Evolutionary conservation across 306 rosid genomes (phyloP).

Genomic region (Cicer yamashitae): DNA sequence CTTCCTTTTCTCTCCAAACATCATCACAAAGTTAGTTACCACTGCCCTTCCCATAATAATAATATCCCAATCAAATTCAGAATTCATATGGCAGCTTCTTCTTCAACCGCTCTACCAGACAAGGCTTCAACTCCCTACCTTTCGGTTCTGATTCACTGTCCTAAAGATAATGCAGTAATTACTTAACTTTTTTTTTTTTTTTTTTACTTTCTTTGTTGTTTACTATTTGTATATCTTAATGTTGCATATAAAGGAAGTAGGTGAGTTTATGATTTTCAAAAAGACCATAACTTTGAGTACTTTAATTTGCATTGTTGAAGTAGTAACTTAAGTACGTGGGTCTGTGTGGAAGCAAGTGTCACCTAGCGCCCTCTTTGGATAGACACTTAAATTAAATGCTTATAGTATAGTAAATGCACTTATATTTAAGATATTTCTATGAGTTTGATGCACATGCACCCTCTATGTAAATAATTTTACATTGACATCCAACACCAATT

Average conservation of each 20-base stretch:
- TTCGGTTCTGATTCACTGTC: slow-evolving; percentile 72
- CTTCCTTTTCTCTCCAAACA: slow-evolving; percentile 40
- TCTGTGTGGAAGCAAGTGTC: too few relatives aligned
- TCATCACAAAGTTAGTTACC: slow-evolving; percentile 39
- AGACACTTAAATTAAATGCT: too few relatives aligned
- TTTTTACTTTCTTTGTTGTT: neutral
- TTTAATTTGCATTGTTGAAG: too few relatives aligned
- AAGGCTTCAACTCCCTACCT: slow-evolving; percentile 55
- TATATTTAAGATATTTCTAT: too few relatives aligned
- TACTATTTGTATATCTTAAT: neutral
- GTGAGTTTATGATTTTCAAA: neutral
- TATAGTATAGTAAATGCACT: too few relatives aligned
- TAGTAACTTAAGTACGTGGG: too few relatives aligned
- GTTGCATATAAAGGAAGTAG: neutral
- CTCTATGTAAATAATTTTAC: too few relatives aligned
- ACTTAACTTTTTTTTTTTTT: slow-evolving; percentile 32
- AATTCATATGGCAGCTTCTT: slow-evolving; percentile 23
- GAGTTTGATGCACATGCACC: too few relatives aligned
- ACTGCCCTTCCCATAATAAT: slow-evolving; percentile 22
- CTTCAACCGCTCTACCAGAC: slow-evolving; percentile 39
- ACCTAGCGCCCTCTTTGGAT: too few relatives aligned
- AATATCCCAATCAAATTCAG: neutral
- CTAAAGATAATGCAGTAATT: slow-evolving; percentile 63
- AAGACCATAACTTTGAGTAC: too few relatives aligned
- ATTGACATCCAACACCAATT: too few relatives aligned